A percentile compares a stretch with the other conserved stretches of the same genome.
phyloP scores from a whole-genome alignment of 2,329 filamentous ascomycete species.

The Fusarium tuaranense region DNA sequence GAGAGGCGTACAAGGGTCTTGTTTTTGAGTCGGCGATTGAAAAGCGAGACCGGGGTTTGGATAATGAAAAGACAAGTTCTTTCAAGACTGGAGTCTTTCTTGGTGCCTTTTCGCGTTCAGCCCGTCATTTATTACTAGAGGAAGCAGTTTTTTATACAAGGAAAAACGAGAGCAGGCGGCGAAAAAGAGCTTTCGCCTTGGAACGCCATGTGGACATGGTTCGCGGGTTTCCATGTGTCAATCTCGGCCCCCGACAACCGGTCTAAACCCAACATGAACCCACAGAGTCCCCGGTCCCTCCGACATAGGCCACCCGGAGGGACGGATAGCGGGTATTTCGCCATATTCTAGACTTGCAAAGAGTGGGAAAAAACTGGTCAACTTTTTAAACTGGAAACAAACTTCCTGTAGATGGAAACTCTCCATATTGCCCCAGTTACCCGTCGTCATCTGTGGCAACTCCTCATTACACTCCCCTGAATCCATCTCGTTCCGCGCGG shows the following conservation, averaged over 20 bases:
- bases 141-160: constrained; percentile 5
- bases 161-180: neutral
- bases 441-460: neutral
- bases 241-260: constrained; percentile 34
- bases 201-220: constrained; percentile 4
- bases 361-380: constrained; percentile 2
- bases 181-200: neutral
- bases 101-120: neutral
- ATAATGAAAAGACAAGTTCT: neutral
- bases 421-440: neutral
- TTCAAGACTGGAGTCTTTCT: neutral
- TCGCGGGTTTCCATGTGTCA: constrained; percentile 5
- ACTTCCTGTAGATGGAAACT: neutral
- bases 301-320: neutral
- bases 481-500: neutral
- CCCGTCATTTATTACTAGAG: constrained; percentile 4
- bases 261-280: constrained; percentile 10
- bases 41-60: neutral
- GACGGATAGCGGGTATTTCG: constrained; percentile 30
- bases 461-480: neutral
- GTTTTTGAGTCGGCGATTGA: constrained; percentile 4
- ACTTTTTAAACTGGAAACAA: neutral
- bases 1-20: constrained; percentile 4
- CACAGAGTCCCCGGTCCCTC: constrained; percentile 11
- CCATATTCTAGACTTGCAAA: constrained; percentile 5